Conservation (phyloP, 2,329 filamentous ascomycete genomes). For the Elsinoe fawcettii region DNA sequence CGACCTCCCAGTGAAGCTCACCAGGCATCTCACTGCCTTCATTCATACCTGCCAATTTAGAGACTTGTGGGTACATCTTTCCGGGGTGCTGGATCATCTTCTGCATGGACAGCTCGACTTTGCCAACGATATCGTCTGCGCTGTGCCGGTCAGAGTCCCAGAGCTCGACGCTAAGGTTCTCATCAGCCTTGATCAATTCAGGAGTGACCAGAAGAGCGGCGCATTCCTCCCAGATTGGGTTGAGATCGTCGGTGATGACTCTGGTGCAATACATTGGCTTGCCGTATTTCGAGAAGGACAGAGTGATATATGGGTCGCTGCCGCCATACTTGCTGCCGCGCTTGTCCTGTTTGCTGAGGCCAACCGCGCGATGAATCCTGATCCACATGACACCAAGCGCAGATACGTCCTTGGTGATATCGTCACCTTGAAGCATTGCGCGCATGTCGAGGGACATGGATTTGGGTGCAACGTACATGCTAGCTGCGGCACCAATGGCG, state of each 20-base stretch:
- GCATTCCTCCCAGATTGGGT: slow-evolving; percentile 86
- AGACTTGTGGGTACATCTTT: slow-evolving; percentile 84
- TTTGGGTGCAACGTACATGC: slow-evolving; percentile 89
- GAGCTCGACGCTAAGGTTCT: slow-evolving; percentile 85
- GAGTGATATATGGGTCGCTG: slow-evolving; percentile 90
- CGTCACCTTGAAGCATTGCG: slow-evolving; percentile 83
- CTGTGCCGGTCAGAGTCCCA: slow-evolving; percentile 94
- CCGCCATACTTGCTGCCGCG: slow-evolving; percentile 78
- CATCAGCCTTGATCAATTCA: slow-evolving; percentile 85
- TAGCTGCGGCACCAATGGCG: slow-evolving; percentile 76
- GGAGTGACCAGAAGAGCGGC: slow-evolving; percentile 78
- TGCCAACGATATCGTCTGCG: slow-evolving; percentile 90
- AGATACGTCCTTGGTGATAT: slow-evolving; percentile 80
- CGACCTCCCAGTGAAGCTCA: slow-evolving; percentile 91
- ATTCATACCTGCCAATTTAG: slow-evolving; percentile 73
- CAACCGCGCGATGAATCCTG: slow-evolving; percentile 78
- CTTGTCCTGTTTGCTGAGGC: slow-evolving; percentile 83
- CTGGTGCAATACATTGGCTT: slow-evolving; percentile 98
- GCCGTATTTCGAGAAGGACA: slow-evolving; percentile 90
- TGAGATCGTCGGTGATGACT: slow-evolving; percentile 89
- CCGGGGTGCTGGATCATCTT: slow-evolving; percentile 92
- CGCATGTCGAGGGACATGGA: slow-evolving; percentile 78
- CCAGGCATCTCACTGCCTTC: slow-evolving; percentile 85
- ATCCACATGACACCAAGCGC: slow-evolving; percentile 89
- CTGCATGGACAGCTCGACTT: slow-evolving; percentile 86